Conservation (phyloP, 371 early-diverging fungal genomes). For the Enterocytospora artemiae region DNA sequence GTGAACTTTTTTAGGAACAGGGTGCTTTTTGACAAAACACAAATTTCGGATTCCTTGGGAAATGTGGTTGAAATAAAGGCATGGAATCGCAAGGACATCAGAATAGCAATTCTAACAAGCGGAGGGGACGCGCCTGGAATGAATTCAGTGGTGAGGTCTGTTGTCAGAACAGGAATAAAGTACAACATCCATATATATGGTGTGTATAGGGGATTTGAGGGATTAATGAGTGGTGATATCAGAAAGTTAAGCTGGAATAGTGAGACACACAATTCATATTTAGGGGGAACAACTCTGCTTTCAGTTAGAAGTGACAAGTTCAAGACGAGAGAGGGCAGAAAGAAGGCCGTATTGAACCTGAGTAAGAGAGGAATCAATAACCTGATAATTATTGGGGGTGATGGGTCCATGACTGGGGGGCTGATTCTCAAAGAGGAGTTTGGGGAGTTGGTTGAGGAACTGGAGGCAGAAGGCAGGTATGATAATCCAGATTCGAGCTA, state of each 20-base stretch:
- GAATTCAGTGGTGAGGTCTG: slow-evolving; percentile 87
- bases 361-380: slow-evolving; percentile 79
- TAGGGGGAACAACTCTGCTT: slow-evolving; percentile 91
- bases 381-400: slow-evolving; percentile 89
- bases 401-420: slow-evolving; percentile 91
- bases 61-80: neutral
- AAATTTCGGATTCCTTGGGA: neutral
- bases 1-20: no score
- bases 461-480: neutral
- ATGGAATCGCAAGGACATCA: neutral
- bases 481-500: no score
- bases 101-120: slow-evolving; percentile 78
- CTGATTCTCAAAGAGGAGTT: slow-evolving; percentile 80
- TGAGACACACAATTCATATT: slow-evolving; percentile 67
- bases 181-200: slow-evolving; percentile 47
- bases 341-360: slow-evolving; percentile 72
- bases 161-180: slow-evolving; percentile 69
- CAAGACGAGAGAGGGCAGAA: slow-evolving; percentile 71
- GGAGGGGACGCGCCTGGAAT: slow-evolving; percentile 98
- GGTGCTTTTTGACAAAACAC: no score
- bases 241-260: slow-evolving; percentile 73
- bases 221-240: slow-evolving; percentile 85
- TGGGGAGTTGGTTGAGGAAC: slow-evolving; percentile 57
- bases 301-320: slow-evolving; percentile 81
- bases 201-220: slow-evolving; percentile 86